phyloP scores from a whole-genome alignment of 352 stramenopile species.

The Phytophthora ramorum region DNA sequence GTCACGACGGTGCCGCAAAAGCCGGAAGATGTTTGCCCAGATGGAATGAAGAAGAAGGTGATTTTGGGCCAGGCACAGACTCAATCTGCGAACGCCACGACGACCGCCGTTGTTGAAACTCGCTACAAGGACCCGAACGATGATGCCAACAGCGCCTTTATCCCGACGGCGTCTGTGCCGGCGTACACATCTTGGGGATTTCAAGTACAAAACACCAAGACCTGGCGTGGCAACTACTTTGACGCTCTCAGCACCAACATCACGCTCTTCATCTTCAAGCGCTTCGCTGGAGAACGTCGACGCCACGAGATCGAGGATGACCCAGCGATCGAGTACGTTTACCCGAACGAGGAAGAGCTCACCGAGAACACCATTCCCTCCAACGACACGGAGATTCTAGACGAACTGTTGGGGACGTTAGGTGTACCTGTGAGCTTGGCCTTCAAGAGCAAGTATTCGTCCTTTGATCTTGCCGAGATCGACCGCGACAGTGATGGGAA shows the following conservation, averaged over 20 bases:
- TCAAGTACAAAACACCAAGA: slow-evolving; percentile 89
- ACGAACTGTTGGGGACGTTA: slow-evolving; percentile 68
- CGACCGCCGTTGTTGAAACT: slow-evolving; percentile 65
- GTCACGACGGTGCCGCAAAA: slow-evolving; percentile 45
- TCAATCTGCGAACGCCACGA: slow-evolving; percentile 31
- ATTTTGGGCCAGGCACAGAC: slow-evolving; percentile 76
- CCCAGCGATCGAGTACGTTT: slow-evolving; percentile 44
- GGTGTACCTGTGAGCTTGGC: slow-evolving; percentile 64
- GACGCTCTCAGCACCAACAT: slow-evolving; percentile 95
- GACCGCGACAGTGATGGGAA: slow-evolving; percentile 74
- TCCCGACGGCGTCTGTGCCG: slow-evolving; percentile 82
- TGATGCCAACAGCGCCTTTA: slow-evolving; percentile 90
- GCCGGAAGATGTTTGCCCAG: slow-evolving; percentile 48
- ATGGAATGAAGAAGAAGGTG: slow-evolving; percentile 64
- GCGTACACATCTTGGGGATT: slow-evolving; percentile 80
- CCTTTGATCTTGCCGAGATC: slow-evolving; percentile 75
- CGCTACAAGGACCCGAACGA: slow-evolving; percentile 94
- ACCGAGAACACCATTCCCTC: slow-evolving; percentile 47
- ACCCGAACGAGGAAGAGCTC: slow-evolving; percentile 63
- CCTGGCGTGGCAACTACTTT: slow-evolving; percentile 96
- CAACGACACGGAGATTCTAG: slow-evolving; percentile 64
- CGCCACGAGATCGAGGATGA: slow-evolving; percentile 56
- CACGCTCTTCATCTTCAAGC: slow-evolving; percentile 79
- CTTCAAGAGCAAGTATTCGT: slow-evolving; percentile 74
- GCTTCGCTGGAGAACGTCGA: slow-evolving; percentile 60